Evolutionary conservation across 164 flowering plant species (phyloP), one percentile per base, ranked within the genome.

Genomic region (Vitis rupestris): DNA sequence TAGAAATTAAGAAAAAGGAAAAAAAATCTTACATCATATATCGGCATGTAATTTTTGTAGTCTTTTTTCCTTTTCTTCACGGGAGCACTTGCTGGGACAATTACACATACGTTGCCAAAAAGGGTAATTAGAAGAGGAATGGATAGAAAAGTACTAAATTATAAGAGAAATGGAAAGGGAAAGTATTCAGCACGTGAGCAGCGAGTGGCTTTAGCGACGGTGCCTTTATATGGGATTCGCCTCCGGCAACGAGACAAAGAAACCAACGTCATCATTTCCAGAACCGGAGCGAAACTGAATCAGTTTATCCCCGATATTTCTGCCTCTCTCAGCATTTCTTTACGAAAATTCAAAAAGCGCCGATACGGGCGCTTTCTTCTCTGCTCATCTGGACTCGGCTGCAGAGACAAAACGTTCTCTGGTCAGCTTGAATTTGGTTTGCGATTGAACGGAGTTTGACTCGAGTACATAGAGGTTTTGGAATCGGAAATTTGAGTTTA

Each of bases 281-380:
- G 44, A 37, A 37, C 44, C 7, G 7, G 44, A 37, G 44, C 44
- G 44, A 37, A 6, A 37, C 44, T 0, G 44, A 2, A 37, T 3
- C 44, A 37, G 0, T 37, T 37, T 37, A 37, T 62, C 72, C 61
- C 66, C 72, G 66, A 10, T 12, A 14, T 30, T 14, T 15, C 63
- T 9, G 49, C 50, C 44, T 37, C 44, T 37, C 44, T 37, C 7
- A 7, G 44, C 44, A 37, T 37, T 37, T 37, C 44, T 37, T 37
- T 6, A 6, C 7, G 44, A 37, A 37, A 37, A 37, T 37, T 37
- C 7, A 37, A 37, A 37, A 37, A 37, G 6, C 44, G 44, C 44
- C 44, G 4, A 37, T 6, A 37, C 9, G 69, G 73, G 77, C 77
- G 77, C 61, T 74, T 69, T 69, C 73, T 69, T 65, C 73, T 64